Percentiles rank a stretch among this genome's conserved stretches.
Evolutionary conservation across 2,329 filamentous ascomycete species (phyloP).

Genomic region (Aspergillus pseudonomiae): DNA sequence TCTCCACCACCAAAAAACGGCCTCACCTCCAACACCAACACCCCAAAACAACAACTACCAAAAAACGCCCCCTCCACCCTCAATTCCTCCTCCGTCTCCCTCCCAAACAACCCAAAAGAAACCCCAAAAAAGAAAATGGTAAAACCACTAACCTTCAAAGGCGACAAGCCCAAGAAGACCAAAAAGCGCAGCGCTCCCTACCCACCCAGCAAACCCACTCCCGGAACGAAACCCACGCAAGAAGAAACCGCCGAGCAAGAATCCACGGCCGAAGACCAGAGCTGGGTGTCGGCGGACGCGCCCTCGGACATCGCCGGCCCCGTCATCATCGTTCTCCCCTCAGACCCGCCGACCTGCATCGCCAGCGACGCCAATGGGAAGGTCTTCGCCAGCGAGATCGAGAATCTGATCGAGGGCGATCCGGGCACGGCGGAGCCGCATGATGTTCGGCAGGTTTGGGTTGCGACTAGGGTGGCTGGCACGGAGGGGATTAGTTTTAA

Average conservation of each 20-base stretch:
- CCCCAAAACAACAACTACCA: slow-evolving; percentile 89
- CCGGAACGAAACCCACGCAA: slow-evolving; percentile 10
- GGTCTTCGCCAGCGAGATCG: slow-evolving; percentile 78
- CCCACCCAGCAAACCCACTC: slow-evolving; percentile 26
- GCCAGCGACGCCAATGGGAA: slow-evolving; percentile 85
- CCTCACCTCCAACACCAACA: slow-evolving; percentile 72
- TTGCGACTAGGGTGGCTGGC: slow-evolving; percentile 75
- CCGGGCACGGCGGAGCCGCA: slow-evolving; percentile 88
- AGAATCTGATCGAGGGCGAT: slow-evolving; percentile 86
- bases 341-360: slow-evolving; percentile 71
- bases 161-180: slow-evolving; percentile 91
- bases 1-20: slow-evolving; percentile 40
- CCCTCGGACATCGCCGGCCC: slow-evolving; percentile 78
- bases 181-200: slow-evolving; percentile 67
- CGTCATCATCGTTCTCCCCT: slow-evolving; percentile 78
- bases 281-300: slow-evolving; percentile 84
- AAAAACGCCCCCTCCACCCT: slow-evolving; percentile 67
- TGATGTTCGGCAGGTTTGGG: slow-evolving; percentile 94
- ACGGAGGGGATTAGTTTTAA: slow-evolving; percentile 76
- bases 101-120: slow-evolving; percentile 2
- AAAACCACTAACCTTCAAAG: slow-evolving; percentile 80
- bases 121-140: neutral
- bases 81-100: slow-evolving; percentile 48
- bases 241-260: slow-evolving; percentile 18
- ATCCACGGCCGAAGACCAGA: slow-evolving; percentile 67